These are phyloP conservation scores for Pulveroboletus ravenelii DNA, from an alignment of 768 basidiomycete genomes.

Conservation along the genomic window DNA sequence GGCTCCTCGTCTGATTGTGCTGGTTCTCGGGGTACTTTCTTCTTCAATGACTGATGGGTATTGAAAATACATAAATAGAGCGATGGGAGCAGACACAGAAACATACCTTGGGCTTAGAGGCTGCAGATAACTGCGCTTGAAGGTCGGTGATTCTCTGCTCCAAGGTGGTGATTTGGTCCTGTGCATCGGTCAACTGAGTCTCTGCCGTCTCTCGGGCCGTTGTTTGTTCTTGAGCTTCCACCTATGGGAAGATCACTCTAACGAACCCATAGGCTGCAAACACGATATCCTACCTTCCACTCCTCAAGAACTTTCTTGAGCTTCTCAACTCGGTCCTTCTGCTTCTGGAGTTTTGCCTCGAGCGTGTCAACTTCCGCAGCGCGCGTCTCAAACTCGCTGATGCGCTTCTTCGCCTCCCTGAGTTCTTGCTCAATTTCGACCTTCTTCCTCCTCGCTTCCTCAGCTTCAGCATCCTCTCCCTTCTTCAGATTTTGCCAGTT, in stretches of 20 bases:
- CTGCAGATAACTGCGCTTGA: slow-evolving; percentile 39
- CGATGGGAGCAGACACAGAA: slow-evolving; percentile 6
- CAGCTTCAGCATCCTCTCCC: slow-evolving; percentile 56
- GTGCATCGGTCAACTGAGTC: slow-evolving; percentile 33
- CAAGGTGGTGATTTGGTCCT: slow-evolving; percentile 16
- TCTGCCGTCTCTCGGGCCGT: slow-evolving; percentile 34
- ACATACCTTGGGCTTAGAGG: slow-evolving; percentile 27
- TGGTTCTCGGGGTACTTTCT: slow-evolving; percentile 7
- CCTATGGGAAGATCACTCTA: slow-evolving; percentile 27
- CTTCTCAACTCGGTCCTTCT: slow-evolving; percentile 39
- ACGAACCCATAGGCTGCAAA: neutral
- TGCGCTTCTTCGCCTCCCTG: slow-evolving; percentile 38
- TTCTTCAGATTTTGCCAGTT: slow-evolving; percentile 67
- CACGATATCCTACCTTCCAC: slow-evolving; percentile 41
- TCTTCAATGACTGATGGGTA: slow-evolving; percentile 9
- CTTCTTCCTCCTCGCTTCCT: slow-evolving; percentile 48
- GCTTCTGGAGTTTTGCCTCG: slow-evolving; percentile 39
- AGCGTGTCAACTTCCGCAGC: slow-evolving; percentile 26
- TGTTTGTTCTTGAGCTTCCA: slow-evolving; percentile 34
- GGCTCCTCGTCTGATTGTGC: slow-evolving; percentile 24
- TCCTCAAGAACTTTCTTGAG: slow-evolving; percentile 37
- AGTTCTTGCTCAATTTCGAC: slow-evolving; percentile 54
- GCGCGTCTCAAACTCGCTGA: slow-evolving; percentile 28
- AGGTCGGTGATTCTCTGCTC: slow-evolving; percentile 44
- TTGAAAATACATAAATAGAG: neutral